Conservation (phyloP, 78 protist genomes). For the slime mould (Dictyostelium discoideum) region DNA sequence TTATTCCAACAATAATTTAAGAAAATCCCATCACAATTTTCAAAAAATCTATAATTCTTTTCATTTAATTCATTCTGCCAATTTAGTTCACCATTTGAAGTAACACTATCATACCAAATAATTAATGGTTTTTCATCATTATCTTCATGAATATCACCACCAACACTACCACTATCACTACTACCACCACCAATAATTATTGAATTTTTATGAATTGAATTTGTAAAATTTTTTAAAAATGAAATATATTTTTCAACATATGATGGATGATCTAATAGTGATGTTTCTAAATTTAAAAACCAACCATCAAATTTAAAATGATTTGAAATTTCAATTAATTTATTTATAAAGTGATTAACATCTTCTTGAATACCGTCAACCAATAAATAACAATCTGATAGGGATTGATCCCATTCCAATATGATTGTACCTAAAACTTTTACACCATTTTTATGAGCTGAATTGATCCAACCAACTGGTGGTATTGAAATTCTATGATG, state of each 20-base stretch:
- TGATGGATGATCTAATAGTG: not conserved
- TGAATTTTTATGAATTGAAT: not conserved
- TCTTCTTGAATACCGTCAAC: conserved; percentile 26
- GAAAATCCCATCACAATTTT: conserved; percentile 88
- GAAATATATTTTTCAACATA: not conserved
- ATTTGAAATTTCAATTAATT: conserved; percentile 20
- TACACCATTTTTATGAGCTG: conserved; percentile 86
- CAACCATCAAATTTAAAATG: conserved; percentile 92
- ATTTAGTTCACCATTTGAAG: conserved; percentile 57
- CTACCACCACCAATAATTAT: not conserved
- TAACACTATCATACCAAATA: conserved; percentile 90
- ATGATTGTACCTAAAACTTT: conserved; percentile 88
- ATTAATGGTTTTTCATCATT: not conserved
- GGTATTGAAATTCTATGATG: conserved; percentile 92
- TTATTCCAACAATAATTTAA: conserved; percentile 88
- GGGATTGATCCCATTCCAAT: conserved; percentile 92
- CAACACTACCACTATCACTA: no score
- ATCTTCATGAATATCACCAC: no score
- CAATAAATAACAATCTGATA: not conserved
- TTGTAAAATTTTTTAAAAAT: not conserved
- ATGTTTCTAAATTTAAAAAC: conserved; percentile 91
- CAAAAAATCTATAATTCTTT: conserved; percentile 77
- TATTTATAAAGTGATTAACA: not conserved
- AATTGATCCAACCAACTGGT: conserved; percentile 87
- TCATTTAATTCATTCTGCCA: conserved; percentile 91